phyloP scores from a whole-genome alignment of 805 yeast genomes.

The Yarrowia divulgata region DNA sequence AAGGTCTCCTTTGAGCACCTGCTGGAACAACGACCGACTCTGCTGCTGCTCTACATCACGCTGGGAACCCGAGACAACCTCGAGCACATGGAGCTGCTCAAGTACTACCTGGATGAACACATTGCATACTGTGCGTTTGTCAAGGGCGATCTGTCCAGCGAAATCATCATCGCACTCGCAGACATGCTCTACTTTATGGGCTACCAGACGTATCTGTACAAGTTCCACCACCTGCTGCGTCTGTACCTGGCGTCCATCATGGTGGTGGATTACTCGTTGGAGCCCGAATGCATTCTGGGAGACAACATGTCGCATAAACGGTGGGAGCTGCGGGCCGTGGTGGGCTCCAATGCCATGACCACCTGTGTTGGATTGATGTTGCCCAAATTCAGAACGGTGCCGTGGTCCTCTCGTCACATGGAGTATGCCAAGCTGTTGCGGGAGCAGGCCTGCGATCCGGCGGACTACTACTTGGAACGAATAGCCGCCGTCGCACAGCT shows the following conservation, averaged over 20 bases:
- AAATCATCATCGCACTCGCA: conserved; percentile 26
- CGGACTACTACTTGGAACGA: conserved; percentile 22
- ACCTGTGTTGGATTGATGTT: conserved; percentile 35
- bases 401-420: conserved; percentile 14
- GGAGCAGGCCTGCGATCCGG: conserved; percentile 28
- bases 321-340: conserved; percentile 32
- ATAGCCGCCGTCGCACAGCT: conserved; percentile 16
- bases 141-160: conserved; percentile 27
- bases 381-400: conserved; percentile 25
- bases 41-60: conserved; percentile 24
- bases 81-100: conserved; percentile 35
- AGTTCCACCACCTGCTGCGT: conserved; percentile 23
- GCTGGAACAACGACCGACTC: conserved; percentile 17
- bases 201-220: conserved; percentile 30
- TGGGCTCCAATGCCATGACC: conserved; percentile 34
- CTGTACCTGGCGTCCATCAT: conserved; percentile 26
- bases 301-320: conserved; percentile 28
- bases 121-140: conserved; percentile 25
- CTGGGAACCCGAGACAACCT: conserved; percentile 19
- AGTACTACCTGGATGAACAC: conserved; percentile 35
- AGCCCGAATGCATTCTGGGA: conserved; percentile 12
- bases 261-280: conserved; percentile 31
- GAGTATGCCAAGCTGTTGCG: conserved; percentile 28
- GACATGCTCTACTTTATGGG: conserved; percentile 36
- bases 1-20: conserved; percentile 16